phyloP scores from a whole-genome alignment of 306 rosid species.

The Vigna reflexopilosa region DNA sequence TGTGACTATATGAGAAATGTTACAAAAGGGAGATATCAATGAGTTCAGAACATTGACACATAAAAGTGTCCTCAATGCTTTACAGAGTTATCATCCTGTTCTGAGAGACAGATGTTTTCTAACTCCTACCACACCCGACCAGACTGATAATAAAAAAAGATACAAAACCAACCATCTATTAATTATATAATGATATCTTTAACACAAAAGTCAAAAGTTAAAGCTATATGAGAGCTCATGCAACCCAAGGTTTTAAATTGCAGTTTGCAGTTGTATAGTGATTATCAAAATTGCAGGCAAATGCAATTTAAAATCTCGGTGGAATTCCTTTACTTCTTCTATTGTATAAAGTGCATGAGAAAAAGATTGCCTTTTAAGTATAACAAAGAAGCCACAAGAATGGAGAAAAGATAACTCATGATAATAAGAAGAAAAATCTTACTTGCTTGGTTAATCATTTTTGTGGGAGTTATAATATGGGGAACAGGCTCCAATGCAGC shows the following conservation, averaged over 20 bases:
- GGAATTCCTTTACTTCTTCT: not conserved
- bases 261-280: not conserved
- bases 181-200: not conserved
- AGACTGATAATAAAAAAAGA: not conserved
- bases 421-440: constrained; percentile 41
- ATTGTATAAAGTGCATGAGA: not conserved
- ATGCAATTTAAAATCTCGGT: not conserved
- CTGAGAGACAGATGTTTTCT: not conserved
- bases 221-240: not conserved
- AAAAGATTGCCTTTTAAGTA: not conserved
- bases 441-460: constrained; percentile 88
- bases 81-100: not conserved
- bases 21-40: not conserved
- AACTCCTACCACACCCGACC: not conserved
- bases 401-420: not conserved
- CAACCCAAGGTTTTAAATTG: not conserved
- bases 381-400: constrained; percentile 29
- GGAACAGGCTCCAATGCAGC: constrained; percentile 90
- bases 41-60: not conserved
- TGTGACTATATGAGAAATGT: constrained; percentile 1
- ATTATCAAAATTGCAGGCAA: not conserved
- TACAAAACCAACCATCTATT: not conserved
- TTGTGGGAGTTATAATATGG: constrained; percentile 88
- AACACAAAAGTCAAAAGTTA: not conserved
- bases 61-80: constrained; percentile 5